phyloP scores from a whole-genome alignment of 768 basidiomycete genomes.

The Lanmaoa pseudosensibilis region DNA sequence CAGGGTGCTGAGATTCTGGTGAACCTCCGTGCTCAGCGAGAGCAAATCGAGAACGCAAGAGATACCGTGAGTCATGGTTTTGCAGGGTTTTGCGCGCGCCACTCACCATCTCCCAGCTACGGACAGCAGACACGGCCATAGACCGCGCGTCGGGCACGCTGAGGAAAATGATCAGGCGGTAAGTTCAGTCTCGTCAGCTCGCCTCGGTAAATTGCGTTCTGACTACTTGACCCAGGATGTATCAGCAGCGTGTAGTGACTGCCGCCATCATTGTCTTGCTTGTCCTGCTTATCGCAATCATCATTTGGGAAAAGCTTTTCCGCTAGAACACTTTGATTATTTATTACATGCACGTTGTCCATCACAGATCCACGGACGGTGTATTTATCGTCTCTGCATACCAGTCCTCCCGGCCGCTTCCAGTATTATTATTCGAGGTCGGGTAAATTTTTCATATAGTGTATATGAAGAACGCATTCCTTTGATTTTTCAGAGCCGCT shows the following conservation, averaged over 20 bases:
- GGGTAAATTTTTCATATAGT: slow-evolving; percentile 22
- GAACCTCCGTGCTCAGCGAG: slow-evolving; percentile 83
- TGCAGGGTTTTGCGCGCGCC: not conserved
- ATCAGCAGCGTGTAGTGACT: slow-evolving; percentile 91
- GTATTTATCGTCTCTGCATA: slow-evolving; percentile 31
- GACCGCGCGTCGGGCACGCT: slow-evolving; percentile 90
- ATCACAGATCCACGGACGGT: slow-evolving; percentile 14
- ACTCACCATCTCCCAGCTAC: slow-evolving; percentile 51
- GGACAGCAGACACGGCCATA: slow-evolving; percentile 83
- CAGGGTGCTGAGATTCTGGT: slow-evolving; percentile 90
- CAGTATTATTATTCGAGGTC: not conserved
- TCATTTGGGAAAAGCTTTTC: slow-evolving; percentile 76
- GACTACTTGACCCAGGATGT: slow-evolving; percentile 68
- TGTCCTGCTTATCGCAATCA: slow-evolving; percentile 75
- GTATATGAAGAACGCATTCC: slow-evolving; percentile 38
- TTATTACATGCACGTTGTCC: slow-evolving; percentile 20
- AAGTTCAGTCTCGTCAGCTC: slow-evolving; percentile 29
- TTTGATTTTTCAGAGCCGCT: slow-evolving; percentile 5
- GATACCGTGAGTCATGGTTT: slow-evolving; percentile 62
- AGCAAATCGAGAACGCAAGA: slow-evolving; percentile 91
- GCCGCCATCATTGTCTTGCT: slow-evolving; percentile 84
- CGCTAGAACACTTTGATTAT: slow-evolving; percentile 31
- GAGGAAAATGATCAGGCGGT: slow-evolving; percentile 96
- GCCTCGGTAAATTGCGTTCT: slow-evolving; percentile 11
- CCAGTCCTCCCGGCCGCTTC: slow-evolving; percentile 2